Percentiles rank a stretch among this genome's conserved stretches.
Evolutionary conservation across 768 basidiomycete species (phyloP).

Genomic region (Candolleomyces aberdarensis): DNA sequence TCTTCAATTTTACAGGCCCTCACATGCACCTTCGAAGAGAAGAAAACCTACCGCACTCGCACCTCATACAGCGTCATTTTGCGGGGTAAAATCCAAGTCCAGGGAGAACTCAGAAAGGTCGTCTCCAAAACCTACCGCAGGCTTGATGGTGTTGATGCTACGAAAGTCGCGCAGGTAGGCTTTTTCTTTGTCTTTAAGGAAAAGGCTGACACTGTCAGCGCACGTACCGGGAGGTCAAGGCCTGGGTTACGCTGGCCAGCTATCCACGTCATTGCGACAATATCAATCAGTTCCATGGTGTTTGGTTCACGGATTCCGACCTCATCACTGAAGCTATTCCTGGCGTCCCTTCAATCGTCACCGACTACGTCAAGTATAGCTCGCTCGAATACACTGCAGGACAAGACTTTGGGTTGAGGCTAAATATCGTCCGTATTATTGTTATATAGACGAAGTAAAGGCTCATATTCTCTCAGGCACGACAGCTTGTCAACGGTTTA

Average conservation of each 20-base stretch:
- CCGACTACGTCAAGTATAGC: not conserved
- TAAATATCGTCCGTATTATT: not conserved
- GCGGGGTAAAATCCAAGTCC: not conserved
- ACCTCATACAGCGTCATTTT: not conserved
- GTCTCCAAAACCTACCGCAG: not conserved
- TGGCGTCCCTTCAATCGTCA: not conserved
- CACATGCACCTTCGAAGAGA: too few relatives aligned
- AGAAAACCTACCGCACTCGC: too few relatives aligned
- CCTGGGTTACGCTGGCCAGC: not conserved
- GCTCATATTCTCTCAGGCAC: not conserved
- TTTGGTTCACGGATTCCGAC: not conserved
- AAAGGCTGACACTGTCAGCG: not conserved
- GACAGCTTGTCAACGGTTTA: not conserved
- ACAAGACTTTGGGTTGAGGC: not conserved
- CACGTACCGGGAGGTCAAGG: not conserved
- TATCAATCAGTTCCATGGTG: not conserved
- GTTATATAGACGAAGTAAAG: not conserved
- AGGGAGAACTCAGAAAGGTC: not conserved
- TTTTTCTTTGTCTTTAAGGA: not conserved
- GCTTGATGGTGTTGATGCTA: not conserved
- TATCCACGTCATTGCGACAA: not conserved
- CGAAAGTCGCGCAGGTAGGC: not conserved
- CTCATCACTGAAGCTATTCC: not conserved
- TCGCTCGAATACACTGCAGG: not conserved
- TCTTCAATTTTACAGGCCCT: too few relatives aligned